Conservation (phyloP, 306 rosid species). For the Inga laurina region DNA sequence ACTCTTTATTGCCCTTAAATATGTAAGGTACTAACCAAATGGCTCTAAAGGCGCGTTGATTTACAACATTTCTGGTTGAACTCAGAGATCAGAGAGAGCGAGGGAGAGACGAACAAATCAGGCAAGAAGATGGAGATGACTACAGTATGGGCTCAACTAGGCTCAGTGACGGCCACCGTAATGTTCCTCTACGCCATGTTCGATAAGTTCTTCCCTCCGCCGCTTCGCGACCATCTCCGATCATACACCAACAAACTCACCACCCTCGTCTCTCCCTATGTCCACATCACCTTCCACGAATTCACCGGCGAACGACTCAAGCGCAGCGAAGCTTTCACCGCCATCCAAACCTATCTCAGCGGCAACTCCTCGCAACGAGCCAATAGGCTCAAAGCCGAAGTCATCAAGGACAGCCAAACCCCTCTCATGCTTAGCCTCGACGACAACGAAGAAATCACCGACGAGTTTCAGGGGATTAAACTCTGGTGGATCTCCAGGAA, state of each 20-base stretch:
- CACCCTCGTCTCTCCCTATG: not conserved
- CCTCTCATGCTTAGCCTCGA: constrained; percentile 38
- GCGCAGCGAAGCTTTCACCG: constrained; percentile 34
- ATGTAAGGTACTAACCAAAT: not conserved
- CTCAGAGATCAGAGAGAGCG: not conserved
- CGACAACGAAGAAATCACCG: constrained; percentile 45
- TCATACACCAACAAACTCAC: constrained; percentile 10
- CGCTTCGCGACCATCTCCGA: constrained; percentile 22
- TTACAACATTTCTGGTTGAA: not conserved
- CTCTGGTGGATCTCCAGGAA: not conserved
- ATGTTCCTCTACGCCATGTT: constrained; percentile 38
- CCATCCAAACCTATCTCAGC: constrained; percentile 41
- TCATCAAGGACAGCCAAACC: constrained; percentile 38
- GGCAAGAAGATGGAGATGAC: not conserved
- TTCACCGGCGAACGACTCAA: constrained; percentile 13
- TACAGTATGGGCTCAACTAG: not conserved
- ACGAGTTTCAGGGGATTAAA: not conserved
- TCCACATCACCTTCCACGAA: constrained; percentile 36
- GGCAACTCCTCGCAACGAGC: constrained; percentile 30
- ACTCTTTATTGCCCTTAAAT: not conserved
- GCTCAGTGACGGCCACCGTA: not conserved
- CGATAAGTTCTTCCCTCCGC: constrained; percentile 27
- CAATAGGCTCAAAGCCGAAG: constrained; percentile 18
- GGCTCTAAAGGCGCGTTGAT: not conserved
- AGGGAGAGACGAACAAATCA: too few relatives aligned